These are phyloP conservation scores for Globisporangium paroecandrum DNA, from an alignment of 352 stramenopile genomes.

Conservation along the genomic window DNA sequence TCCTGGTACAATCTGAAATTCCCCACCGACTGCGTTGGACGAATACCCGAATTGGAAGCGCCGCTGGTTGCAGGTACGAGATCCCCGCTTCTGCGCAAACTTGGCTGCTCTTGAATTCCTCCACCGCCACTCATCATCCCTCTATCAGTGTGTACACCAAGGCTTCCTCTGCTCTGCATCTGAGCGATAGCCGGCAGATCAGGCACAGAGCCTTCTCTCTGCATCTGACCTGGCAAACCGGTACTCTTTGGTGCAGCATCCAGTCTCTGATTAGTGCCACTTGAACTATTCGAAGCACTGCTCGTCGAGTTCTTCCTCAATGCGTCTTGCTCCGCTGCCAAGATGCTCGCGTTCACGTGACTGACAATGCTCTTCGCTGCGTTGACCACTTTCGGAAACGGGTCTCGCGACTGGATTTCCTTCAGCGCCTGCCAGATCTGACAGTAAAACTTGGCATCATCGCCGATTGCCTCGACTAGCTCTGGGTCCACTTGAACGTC, in stretches of 20 bases:
- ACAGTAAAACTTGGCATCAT: conserved; percentile 80
- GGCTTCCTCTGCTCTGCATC: conserved; percentile 12
- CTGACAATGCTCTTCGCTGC: conserved; percentile 66
- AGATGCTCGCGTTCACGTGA: conserved; percentile 53
- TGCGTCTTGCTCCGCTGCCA: conserved; percentile 53
- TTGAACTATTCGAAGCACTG: neutral
- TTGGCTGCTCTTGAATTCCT: conserved; percentile 22
- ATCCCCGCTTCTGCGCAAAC: conserved; percentile 22
- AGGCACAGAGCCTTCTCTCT: conserved; percentile 39
- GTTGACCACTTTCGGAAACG: conserved; percentile 71
- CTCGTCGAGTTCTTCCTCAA: conserved; percentile 18
- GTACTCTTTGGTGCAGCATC: conserved; percentile 16
- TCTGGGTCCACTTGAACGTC: conserved; percentile 45
- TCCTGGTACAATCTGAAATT: conserved; percentile 75
- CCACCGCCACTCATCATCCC: conserved; percentile 2
- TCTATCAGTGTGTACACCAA: conserved; percentile 9
- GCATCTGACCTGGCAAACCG: conserved; percentile 22
- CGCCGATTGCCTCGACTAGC: conserved; percentile 38
- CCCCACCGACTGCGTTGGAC: conserved; percentile 63
- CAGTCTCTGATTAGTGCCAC: neutral
- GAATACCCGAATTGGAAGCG: conserved; percentile 28
- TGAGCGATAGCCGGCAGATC: conserved; percentile 20
- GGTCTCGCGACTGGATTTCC: conserved; percentile 83
- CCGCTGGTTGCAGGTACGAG: conserved; percentile 16
- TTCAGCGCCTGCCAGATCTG: conserved; percentile 85